Conservation (phyloP, 345 rosid genomes). For the Lenwebbia sp. region DNA sequence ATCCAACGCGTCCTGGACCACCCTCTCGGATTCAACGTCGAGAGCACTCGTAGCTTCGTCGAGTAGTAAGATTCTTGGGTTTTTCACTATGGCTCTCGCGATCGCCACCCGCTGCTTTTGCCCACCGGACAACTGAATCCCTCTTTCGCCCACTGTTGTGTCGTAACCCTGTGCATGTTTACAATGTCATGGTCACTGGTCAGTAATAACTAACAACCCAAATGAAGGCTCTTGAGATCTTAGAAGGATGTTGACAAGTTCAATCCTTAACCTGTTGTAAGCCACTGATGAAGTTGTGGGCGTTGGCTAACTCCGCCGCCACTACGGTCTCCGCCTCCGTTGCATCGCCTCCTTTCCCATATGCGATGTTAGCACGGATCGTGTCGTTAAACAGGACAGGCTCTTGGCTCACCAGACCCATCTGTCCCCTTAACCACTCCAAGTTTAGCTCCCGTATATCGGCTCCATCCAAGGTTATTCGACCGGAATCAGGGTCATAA, state of each 20-base stretch:
- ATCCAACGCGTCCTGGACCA: constrained; percentile 22
- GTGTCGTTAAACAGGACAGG: constrained; percentile 18
- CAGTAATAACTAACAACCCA: neutral
- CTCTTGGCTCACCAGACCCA: constrained; percentile 27
- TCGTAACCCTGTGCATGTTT: constrained; percentile 12
- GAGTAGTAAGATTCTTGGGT: constrained; percentile 11
- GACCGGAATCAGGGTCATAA: constrained; percentile 28
- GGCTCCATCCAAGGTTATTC: constrained; percentile 24
- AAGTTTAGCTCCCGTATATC: constrained; percentile 13
- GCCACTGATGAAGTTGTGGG: constrained; percentile 25
- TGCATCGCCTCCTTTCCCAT: constrained; percentile 19
- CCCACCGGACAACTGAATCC: constrained; percentile 21
- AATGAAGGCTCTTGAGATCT: neutral
- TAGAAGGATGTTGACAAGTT: neutral
- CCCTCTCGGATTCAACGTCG: constrained; percentile 17
- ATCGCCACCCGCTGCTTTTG: constrained; percentile 28
- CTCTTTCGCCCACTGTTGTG: constrained; percentile 27
- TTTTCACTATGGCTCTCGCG: constrained; percentile 21
- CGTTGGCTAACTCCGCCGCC: constrained; percentile 23
- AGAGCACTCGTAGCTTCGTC: constrained; percentile 29
- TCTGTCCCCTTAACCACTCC: constrained; percentile 27
- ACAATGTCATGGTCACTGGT: neutral
- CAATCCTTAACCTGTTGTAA: constrained; percentile 12
- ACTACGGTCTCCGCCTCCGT: constrained; percentile 19
- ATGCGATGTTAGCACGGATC: constrained; percentile 23